Percentiles rank a stretch among this genome's conserved stretches.
phyloP scores from a whole-genome alignment of 495 filamentous ascomycete genomes.

The Neurospora hispaniola region DNA sequence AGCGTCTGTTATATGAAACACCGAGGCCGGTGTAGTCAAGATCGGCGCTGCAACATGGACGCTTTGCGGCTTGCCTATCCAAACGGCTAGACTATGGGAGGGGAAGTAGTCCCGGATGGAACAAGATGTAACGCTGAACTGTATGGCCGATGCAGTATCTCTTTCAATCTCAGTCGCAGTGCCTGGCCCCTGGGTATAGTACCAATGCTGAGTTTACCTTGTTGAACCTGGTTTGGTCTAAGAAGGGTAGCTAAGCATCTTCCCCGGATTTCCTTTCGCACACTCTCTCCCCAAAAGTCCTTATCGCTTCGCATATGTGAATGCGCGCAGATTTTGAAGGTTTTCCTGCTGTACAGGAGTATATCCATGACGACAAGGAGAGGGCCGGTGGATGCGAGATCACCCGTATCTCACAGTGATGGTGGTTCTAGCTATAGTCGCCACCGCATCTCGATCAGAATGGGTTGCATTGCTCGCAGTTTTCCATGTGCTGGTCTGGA shows the following conservation, averaged over 20 bases:
- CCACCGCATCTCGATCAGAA: not conserved
- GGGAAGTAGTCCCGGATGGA: not conserved
- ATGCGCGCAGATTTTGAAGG: not conserved
- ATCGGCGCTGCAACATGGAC: not conserved
- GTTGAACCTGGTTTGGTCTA: not conserved
- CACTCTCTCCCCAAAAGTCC: not conserved
- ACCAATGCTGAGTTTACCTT: not conserved
- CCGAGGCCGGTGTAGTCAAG: not conserved
- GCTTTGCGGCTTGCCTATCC: not conserved
- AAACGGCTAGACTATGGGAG: not conserved
- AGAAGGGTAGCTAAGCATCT: not conserved
- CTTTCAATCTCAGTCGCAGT: not conserved
- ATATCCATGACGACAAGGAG: not conserved
- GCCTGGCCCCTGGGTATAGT: not conserved
- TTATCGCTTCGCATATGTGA: not conserved
- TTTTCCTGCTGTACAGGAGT: not conserved
- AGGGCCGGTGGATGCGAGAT: not conserved
- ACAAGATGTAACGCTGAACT: not conserved
- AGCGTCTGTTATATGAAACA: not conserved
- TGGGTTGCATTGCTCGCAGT: not conserved
- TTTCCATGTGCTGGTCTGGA: not conserved
- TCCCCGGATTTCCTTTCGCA: not conserved
- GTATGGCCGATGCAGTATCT: not conserved
- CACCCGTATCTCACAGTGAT: not conserved
- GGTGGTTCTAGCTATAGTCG: not conserved